A percentile compares a stretch with the other conserved stretches of the same genome.
These are phyloP conservation scores for Talaromyces pinophilus DNA, from an alignment of 2,329 filamentous ascomycete genomes.

Conservation along the genomic window DNA sequence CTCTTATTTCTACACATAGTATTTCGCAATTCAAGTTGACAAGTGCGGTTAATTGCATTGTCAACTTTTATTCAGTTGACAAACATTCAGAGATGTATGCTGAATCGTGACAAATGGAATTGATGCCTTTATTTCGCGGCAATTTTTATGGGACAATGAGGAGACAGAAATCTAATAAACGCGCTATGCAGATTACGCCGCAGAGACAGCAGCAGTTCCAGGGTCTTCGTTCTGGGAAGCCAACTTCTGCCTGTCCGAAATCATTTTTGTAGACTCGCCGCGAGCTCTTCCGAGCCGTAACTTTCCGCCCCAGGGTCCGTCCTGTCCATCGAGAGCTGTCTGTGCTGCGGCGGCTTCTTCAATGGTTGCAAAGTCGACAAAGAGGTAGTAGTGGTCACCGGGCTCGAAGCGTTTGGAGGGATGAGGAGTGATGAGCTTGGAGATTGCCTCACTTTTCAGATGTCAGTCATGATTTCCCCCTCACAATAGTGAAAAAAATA, in stretches of 20 bases:
- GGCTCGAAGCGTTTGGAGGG: constrained; percentile 55
- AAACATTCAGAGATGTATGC: not conserved
- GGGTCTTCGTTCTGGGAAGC: constrained; percentile 3
- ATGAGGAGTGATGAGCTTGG: constrained; percentile 60
- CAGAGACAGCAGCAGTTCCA: constrained; percentile 21
- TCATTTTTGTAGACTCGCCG: constrained; percentile 34
- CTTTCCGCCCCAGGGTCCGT: constrained; percentile 43
- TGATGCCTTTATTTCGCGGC: not conserved
- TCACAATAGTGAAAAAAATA: too few species aligned
- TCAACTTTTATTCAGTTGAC: not conserved
- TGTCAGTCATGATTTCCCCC: not conserved
- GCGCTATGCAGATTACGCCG: constrained; percentile 19
- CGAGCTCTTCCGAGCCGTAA: constrained; percentile 45
- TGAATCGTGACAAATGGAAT: not conserved
- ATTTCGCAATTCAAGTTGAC: not conserved
- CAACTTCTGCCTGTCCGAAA: constrained; percentile 31
- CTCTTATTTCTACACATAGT: not conserved
- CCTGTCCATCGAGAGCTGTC: constrained; percentile 43
- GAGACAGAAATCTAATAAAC: constrained; percentile 2
- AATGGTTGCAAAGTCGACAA: constrained; percentile 61
- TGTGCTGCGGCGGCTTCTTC: constrained; percentile 59
- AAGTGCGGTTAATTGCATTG: not conserved
- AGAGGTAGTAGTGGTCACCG: constrained; percentile 64
- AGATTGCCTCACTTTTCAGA: constrained; percentile 45
- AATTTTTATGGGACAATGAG: not conserved